Evolutionary conservation across 768 basidiomycete genomes (phyloP).

Genomic region (Podaxis carcinomalis): DNA sequence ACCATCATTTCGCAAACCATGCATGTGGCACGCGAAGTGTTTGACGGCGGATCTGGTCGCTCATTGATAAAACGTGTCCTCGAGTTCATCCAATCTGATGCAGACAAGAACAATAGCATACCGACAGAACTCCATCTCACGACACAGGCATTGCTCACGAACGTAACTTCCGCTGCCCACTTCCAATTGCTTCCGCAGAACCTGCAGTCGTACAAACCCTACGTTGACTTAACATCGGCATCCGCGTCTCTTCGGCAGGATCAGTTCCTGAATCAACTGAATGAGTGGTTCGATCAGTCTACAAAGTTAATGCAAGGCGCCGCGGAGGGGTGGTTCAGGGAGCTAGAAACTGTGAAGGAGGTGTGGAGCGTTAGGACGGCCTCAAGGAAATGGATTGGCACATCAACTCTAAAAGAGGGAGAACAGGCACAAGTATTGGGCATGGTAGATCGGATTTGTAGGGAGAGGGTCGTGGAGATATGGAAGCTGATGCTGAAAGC

Average conservation of each 20-base stretch:
- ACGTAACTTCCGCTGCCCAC: slow-evolving; percentile 80
- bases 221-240: slow-evolving; percentile 65
- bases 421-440: slow-evolving; percentile 43
- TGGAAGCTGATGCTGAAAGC: slow-evolving; percentile 49
- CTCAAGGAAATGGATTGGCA: slow-evolving; percentile 41
- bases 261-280: slow-evolving; percentile 42
- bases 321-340: slow-evolving; percentile 52
- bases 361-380: slow-evolving; percentile 68
- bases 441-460: slow-evolving; percentile 51
- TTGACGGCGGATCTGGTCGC: slow-evolving; percentile 21
- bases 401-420: slow-evolving; percentile 37
- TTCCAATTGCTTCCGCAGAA: slow-evolving; percentile 69
- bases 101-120: slow-evolving; percentile 22
- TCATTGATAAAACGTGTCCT: slow-evolving; percentile 52
- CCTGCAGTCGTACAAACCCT: slow-evolving; percentile 80
- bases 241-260: slow-evolving; percentile 45
- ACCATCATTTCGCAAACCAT: slow-evolving; percentile 58
- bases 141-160: slow-evolving; percentile 61
- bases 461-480: slow-evolving; percentile 49
- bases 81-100: slow-evolving; percentile 56
- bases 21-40: slow-evolving; percentile 51
- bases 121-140: slow-evolving; percentile 56
- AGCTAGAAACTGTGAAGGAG: slow-evolving; percentile 55
- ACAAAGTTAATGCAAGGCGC: slow-evolving; percentile 38
- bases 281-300: slow-evolving; percentile 62